Evolutionary conservation across 306 rosid species (phyloP).

Genomic region (Glycine soja): DNA sequence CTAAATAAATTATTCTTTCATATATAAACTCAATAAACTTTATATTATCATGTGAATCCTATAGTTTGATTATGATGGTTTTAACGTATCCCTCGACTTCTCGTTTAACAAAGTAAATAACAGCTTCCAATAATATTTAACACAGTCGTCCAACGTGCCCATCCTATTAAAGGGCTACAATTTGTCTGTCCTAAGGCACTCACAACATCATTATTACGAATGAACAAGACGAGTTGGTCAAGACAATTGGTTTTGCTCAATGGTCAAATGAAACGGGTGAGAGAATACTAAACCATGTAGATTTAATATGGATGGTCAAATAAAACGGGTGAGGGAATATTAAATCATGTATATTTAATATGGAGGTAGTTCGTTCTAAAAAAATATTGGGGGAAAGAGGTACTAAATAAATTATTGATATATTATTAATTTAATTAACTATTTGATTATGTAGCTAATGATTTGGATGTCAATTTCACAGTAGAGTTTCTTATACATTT

Average conservation of each 20-base stretch:
- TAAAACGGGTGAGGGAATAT: neutral
- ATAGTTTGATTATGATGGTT: too few species aligned
- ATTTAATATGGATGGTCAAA: conserved; percentile 13
- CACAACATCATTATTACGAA: neutral
- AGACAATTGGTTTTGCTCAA: neutral
- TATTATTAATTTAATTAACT: neutral
- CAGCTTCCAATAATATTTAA: too few species aligned
- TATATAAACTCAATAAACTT: too few species aligned
- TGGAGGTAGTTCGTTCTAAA: neutral
- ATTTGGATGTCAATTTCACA: neutral
- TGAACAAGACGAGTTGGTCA: neutral
- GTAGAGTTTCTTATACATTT: neutral
- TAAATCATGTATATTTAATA: conserved; percentile 2
- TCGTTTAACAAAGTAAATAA: too few species aligned
- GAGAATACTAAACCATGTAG: neutral
- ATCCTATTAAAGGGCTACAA: neutral
- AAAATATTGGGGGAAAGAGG: neutral
- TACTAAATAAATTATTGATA: too few species aligned
- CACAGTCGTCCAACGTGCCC: too few species aligned
- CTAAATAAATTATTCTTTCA: too few species aligned
- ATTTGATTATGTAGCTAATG: neutral
- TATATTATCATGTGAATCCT: too few species aligned
- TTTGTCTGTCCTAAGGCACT: neutral
- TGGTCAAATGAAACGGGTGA: conserved; percentile 14
- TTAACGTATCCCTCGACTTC: too few species aligned